Evolutionary conservation across 176 grass and related monocot genomes (phyloP).

Genomic region (Bothriochloa decipiens): DNA sequence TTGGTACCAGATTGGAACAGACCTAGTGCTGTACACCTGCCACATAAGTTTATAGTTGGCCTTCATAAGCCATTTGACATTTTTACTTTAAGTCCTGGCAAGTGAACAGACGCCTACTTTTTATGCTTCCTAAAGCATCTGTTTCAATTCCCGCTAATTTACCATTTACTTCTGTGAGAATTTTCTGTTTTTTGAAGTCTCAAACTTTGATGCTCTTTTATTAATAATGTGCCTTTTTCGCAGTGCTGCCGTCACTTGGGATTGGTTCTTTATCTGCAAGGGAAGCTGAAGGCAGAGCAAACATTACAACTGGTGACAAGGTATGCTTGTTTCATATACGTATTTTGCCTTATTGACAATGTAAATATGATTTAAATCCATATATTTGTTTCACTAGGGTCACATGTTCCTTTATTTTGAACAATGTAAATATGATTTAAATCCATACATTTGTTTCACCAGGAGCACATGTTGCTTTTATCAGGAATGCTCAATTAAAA

Average conservation of each 20-base stretch:
- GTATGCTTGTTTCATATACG: constrained; percentile 40
- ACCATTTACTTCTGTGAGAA: not conserved
- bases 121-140: not conserved
- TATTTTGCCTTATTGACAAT: constrained; percentile 13
- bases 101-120: not conserved
- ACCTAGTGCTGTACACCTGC: not conserved
- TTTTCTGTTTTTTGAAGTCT: not conserved
- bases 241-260: constrained; percentile 83
- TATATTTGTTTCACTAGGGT: no score
- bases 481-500: not conserved
- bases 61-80: not conserved
- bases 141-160: constrained; percentile 6
- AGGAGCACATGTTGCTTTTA: constrained; percentile 14
- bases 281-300: constrained; percentile 84
- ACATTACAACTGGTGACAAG: constrained; percentile 77
- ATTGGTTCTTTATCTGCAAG: constrained; percentile 84
- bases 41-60: constrained; percentile 1
- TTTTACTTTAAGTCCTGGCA: not conserved
- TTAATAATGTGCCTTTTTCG: constrained; percentile 43
- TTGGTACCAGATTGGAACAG: constrained; percentile 10
- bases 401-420: not conserved
- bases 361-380: not conserved
- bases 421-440: not conserved
- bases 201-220: constrained; percentile 11
- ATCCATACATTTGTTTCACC: constrained; percentile 23